Evolutionary conservation across 176 grass and related monocot species (phyloP), one percentile per base, ranked within the genome.

Genomic region (Eremochloa ophiuroides): DNA sequence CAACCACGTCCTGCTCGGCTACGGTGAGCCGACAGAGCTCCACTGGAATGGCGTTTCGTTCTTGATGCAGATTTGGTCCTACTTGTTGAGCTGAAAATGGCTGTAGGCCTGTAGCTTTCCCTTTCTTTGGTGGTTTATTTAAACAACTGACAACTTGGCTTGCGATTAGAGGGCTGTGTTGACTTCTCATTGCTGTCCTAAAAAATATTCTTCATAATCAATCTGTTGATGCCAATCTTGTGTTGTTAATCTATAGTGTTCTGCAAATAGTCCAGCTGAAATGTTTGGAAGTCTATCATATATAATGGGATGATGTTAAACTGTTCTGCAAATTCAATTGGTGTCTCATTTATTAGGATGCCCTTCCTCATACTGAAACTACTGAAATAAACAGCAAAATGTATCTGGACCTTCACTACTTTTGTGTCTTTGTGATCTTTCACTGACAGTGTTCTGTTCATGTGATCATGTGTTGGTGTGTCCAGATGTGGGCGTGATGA

Each of bases 1-100:
- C 64, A 97, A 93, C 80, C 85, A 83, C 13, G 83, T 94, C 10
- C 94, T 97, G 67, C 92, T 97, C 58, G 94, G 94, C 63, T 97
- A 97, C 69, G 92, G 94, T 97, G 71, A 89, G 91, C 1, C 60
- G 16, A 10, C 1, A 66, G 16, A 10, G 28, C 16, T 37, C 73
- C 22, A 23, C 37, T 41, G 12, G 9, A 17, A 73, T 73, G 40
- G 1, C 38, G 8, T 59, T 80, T 80, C 8, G 27, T 62, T 2
- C 55, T 79, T 17, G 53, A 64, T 64, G 68, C 55, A 73, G 39
- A 72, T 82, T 82, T 73, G 12, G 39, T 62, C 61, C 26, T 33
- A 62, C 69, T 6, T 20, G 28, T 61, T 47, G 20, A 7, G 26
- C 25, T 62, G 62, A 8, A 34, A 69, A 82, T 82, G 18, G 11